Conservation (phyloP, 345 rosid genomes). For the Syzygium oleosum region DNA sequence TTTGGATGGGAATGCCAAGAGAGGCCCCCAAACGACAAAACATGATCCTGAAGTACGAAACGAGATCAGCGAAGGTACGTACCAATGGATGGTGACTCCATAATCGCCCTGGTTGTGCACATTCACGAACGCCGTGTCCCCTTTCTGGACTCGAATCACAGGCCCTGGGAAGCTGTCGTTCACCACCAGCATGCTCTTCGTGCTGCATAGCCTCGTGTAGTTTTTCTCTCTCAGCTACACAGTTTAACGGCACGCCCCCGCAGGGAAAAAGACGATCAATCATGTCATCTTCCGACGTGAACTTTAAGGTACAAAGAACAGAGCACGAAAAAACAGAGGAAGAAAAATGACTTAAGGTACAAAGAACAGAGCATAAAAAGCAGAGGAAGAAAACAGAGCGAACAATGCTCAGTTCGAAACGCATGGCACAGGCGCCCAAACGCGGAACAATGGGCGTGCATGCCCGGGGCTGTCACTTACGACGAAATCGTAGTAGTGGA, state of each 20-base stretch:
- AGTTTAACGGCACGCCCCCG: neutral
- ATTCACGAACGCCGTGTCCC: slow-evolving; percentile 6
- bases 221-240: slow-evolving; percentile 1
- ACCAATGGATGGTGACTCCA: slow-evolving; percentile 9
- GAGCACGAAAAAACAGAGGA: neutral
- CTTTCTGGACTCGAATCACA: neutral
- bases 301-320: neutral
- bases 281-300: neutral
- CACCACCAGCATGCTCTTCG: slow-evolving; percentile 9
- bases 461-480: neutral
- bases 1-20: neutral
- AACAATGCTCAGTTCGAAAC: neutral
- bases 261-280: neutral
- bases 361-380: neutral
- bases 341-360: neutral
- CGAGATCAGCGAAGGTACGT: neutral
- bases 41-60: neutral
- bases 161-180: slow-evolving; percentile 13
- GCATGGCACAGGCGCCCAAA: neutral
- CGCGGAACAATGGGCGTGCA: neutral
- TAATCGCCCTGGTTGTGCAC: slow-evolving; percentile 2
- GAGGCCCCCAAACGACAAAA: neutral
- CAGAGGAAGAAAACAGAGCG: neutral
- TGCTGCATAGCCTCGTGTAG: slow-evolving; percentile 4
- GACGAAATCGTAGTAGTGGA: neutral